Evolutionary conservation across 306 rosid species (phyloP).

Genomic region (Glycyrrhiza uralensis): DNA sequence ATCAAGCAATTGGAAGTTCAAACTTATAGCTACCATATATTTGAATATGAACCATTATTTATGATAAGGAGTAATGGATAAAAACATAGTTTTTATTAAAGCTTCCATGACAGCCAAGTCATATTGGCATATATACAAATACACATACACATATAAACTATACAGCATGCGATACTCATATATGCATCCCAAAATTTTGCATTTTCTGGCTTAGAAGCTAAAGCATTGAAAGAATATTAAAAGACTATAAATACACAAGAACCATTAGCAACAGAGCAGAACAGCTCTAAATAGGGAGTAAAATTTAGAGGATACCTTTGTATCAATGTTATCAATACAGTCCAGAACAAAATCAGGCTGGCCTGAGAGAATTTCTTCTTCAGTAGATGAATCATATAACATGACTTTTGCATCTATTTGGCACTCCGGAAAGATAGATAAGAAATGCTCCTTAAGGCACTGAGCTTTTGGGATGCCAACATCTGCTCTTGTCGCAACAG

Average conservation of each 20-base stretch:
- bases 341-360: slow-evolving; percentile 89
- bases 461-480: slow-evolving; percentile 93
- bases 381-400: slow-evolving; percentile 80
- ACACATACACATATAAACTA: neutral
- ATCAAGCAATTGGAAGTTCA: slow-evolving; percentile 34
- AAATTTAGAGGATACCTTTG: slow-evolving; percentile 59
- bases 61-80: neutral
- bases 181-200: slow-evolving; percentile 7
- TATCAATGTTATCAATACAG: slow-evolving; percentile 93
- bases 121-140: neutral
- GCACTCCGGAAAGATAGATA: slow-evolving; percentile 88
- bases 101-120: slow-evolving; percentile 5
- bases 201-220: neutral
- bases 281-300: neutral
- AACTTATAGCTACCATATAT: slow-evolving; percentile 20
- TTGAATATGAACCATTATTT: slow-evolving; percentile 2
- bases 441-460: slow-evolving; percentile 90
- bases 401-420: slow-evolving; percentile 79
- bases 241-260: neutral
- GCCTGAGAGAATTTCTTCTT: slow-evolving; percentile 91
- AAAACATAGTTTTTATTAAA: neutral
- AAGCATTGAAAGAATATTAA: neutral
- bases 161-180: neutral
- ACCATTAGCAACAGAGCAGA: neutral
- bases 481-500: slow-evolving; percentile 98